Evolutionary conservation across 2,329 filamentous ascomycete genomes (phyloP), one percentile per base, ranked within the genome.

Genomic region (Bisporella sp.): DNA sequence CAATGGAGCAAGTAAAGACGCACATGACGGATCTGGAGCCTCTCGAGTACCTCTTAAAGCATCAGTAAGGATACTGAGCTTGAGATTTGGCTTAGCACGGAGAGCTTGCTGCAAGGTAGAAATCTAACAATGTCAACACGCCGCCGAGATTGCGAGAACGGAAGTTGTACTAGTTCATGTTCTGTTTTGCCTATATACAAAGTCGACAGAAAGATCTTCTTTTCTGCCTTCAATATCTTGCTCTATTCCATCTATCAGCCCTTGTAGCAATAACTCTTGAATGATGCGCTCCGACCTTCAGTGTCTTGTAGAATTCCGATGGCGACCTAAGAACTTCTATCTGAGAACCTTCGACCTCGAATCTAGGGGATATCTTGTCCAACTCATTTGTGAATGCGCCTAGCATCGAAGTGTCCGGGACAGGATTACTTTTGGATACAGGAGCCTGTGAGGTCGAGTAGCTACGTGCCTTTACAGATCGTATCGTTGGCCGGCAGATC

Each of bases 131-230:
- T 45, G 50, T 55, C 51, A 60, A 57, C 52, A 33, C 42, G 31
- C 37, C 35, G 31, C 52, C 51, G 54, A 5, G 42, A 35, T 46
- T 33, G 21, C 21, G 21, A 21, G 21, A 21, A 21, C 21, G 21
- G 21, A 21, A 21, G 21, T 21, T 21, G 21, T 71, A 84, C 81
- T 63, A 99, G 76, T 60, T 97, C 93, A 68, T 85, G 78, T 69
- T 99, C 93, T 1, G 87, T 87, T 68, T 92, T 95, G 56, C 93
- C 93, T 65, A 99, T 93, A 66, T 99, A 99, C 47, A 99, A 73
- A 0, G 93, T 99, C n/a, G 91, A 95, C 46, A 99, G 73, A 66
- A 95, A 99, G 58, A 99, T 85, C 53, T 88, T 81, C 47, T 72
- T 76, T 67, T 89, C 81, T 7, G 93, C 93, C 55, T 78, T 79